These are phyloP conservation scores for Huntiella moniliformis DNA, from an alignment of 2,329 filamentous ascomycete genomes.

Conservation along the genomic window DNA sequence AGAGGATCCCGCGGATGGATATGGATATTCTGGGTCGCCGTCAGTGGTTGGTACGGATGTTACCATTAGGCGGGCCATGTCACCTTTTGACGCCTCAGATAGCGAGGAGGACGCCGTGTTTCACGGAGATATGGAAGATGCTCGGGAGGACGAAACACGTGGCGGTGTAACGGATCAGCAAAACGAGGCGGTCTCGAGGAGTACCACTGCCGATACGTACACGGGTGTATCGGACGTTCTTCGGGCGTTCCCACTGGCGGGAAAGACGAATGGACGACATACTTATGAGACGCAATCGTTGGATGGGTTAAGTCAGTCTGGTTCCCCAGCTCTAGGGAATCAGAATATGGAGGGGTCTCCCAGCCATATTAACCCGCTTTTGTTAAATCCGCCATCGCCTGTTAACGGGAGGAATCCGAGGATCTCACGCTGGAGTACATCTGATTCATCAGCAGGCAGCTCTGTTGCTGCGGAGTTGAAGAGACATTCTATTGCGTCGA, in stretches of 20 bases:
- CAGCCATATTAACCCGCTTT: slow-evolving; percentile 4
- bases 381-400: slow-evolving; percentile 8
- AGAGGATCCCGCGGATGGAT: slow-evolving; percentile 1
- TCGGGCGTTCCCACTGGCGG: too few relatives aligned
- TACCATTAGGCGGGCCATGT: slow-evolving; percentile 8
- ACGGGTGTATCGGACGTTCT: too few relatives aligned
- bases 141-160: too few relatives aligned
- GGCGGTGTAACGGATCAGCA: too few relatives aligned
- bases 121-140: too few relatives aligned
- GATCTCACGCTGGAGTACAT: slow-evolving; percentile 2
- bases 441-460: slow-evolving; percentile 2
- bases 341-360: not conserved
- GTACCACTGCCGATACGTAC: too few relatives aligned
- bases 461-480: slow-evolving; percentile 4
- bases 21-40: too few relatives aligned
- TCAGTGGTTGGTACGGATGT: not conserved
- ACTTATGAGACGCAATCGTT: too few relatives aligned
- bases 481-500: slow-evolving; percentile 5
- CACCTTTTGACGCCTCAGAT: slow-evolving; percentile 5
- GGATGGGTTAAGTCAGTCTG: too few relatives aligned
- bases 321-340: not conserved
- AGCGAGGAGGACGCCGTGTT: not conserved
- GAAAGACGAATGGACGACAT: too few relatives aligned
- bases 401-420: not conserved
- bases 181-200: too few relatives aligned